Percentiles rank a stretch among this genome's conserved stretches.
phyloP scores from a whole-genome alignment of 495 filamentous ascomycete genomes.

The Penicillium herquei region DNA sequence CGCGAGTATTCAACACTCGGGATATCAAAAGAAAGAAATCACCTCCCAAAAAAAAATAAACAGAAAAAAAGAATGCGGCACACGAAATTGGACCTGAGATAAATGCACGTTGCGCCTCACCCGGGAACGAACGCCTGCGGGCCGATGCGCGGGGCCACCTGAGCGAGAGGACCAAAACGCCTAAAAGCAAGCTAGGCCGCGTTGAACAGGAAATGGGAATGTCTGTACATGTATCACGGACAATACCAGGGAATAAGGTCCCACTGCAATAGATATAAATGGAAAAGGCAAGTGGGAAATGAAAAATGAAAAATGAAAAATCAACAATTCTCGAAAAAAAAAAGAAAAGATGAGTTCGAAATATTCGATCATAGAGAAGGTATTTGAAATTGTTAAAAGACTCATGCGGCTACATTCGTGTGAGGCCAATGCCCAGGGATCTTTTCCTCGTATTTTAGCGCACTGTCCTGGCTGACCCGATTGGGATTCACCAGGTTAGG shows the following conservation, averaged over 20 bases:
- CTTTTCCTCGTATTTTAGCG: conserved; percentile 32
- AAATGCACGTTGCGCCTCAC: conserved; percentile 17
- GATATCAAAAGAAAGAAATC: conserved; percentile 3
- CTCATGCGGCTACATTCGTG: conserved; percentile 33
- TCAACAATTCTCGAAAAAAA: conserved; percentile 7
- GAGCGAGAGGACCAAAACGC: conserved; percentile 16
- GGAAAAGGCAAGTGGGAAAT: neutral
- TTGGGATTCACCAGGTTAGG: conserved; percentile 19
- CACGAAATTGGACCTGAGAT: neutral
- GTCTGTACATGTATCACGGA: conserved; percentile 8
- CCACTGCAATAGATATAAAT: neutral
- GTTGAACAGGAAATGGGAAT: neutral
- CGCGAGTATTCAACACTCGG: conserved; percentile 4
- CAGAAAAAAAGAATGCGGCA: conserved; percentile 11
- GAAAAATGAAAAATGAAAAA: conserved; percentile 9
- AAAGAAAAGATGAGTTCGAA: neutral
- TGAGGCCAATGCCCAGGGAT: conserved; percentile 42
- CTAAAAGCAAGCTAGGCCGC: conserved; percentile 14
- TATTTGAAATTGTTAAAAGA: neutral
- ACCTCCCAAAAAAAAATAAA: conserved; percentile 5
- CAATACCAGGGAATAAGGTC: neutral
- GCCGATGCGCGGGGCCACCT: neutral
- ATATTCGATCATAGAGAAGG: conserved; percentile 8
- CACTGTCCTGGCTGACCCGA: conserved; percentile 34
- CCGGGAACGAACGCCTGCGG: conserved; percentile 14